Evolutionary conservation across 2,329 filamentous ascomycete genomes (phyloP), one percentile per base, ranked within the genome.

Genomic region (Sporothrix globosa): DNA sequence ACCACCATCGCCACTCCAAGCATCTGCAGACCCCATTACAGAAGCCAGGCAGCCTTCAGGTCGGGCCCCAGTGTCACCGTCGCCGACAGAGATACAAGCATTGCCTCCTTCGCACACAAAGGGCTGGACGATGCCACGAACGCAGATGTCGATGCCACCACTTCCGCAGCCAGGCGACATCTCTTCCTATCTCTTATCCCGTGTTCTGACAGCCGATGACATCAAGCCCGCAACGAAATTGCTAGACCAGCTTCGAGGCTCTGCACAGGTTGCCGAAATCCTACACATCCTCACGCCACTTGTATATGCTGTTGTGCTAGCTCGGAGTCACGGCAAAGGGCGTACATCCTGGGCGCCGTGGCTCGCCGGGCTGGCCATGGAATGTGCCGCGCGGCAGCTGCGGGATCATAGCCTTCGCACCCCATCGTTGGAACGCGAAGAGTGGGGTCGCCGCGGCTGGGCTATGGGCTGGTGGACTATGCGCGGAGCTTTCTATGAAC

Each of bases 401-500:
- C 81, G 86, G 44, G 85, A 93, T 14, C 88, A 91, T 44, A 90
- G 92, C 41, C 83, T 96, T 72, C 87, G 92, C 66, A 93, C 96
- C 44, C 97, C 95, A 30, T 88, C 91, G 10, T 84, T 99, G 21
- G 96, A 99, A 81, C 88, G 90, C 70, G 95, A 97, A 75, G 95
- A 98, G 82, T 88, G 96, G 85, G 89, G 86, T 77, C 93, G 92
- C 81, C 86, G 96, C 73, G 93, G 92, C 52, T 97, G 93, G 93
- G 90, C 89, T 1, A 90, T 97, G 84, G 91, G 90, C 24, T 98
- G 96, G 95, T 99, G 96, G 96, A 82, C 87, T 34, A 96, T 99
- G 92, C 88, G 95, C 72, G 95, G 96, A n/a, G 93, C 94, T 2
- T 97, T 97, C 76, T 99, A 99, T 80, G 92, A 98, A 80, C 92